Evolutionary conservation across 768 basidiomycete species (phyloP).

Genomic region (Amylocystis lapponica): DNA sequence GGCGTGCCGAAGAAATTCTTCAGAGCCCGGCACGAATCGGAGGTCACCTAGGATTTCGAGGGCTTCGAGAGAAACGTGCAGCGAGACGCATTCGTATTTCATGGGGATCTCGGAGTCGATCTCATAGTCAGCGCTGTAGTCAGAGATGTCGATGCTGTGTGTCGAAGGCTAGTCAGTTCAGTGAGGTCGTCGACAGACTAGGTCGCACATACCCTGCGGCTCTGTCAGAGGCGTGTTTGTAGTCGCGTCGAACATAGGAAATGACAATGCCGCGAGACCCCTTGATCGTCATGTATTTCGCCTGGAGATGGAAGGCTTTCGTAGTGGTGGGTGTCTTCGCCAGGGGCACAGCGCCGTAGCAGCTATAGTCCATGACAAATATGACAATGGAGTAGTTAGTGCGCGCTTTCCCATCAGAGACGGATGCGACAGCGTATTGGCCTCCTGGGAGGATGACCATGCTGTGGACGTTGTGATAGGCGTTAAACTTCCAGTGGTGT

Average conservation of each 20-base stretch:
- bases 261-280: conserved; percentile 49
- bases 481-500: conserved; percentile 19
- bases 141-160: conserved; percentile 24
- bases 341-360: conserved; percentile 35
- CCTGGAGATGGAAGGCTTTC: conserved; percentile 54
- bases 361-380: conserved; percentile 51
- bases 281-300: conserved; percentile 49
- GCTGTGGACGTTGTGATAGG: conserved; percentile 37
- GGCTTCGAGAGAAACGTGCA: conserved; percentile 34
- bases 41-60: conserved; percentile 44
- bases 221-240: conserved; percentile 6
- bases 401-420: conserved; percentile 32
- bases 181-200: too few relatives aligned
- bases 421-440: conserved; percentile 60
- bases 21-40: conserved; percentile 30
- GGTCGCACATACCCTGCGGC: background rate
- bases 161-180: background rate
- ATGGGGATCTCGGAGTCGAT: conserved; percentile 41
- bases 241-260: conserved; percentile 41
- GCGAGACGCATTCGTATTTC: conserved; percentile 39
- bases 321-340: conserved; percentile 42
- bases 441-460: conserved; percentile 63
- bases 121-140: conserved; percentile 29
- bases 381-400: conserved; percentile 46
- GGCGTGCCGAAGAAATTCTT: conserved; percentile 32